Evolutionary conservation across 495 filamentous ascomycete species (phyloP), one percentile per base, ranked within the genome.

Genomic region (Symbiotaphrina buchneri): DNA sequence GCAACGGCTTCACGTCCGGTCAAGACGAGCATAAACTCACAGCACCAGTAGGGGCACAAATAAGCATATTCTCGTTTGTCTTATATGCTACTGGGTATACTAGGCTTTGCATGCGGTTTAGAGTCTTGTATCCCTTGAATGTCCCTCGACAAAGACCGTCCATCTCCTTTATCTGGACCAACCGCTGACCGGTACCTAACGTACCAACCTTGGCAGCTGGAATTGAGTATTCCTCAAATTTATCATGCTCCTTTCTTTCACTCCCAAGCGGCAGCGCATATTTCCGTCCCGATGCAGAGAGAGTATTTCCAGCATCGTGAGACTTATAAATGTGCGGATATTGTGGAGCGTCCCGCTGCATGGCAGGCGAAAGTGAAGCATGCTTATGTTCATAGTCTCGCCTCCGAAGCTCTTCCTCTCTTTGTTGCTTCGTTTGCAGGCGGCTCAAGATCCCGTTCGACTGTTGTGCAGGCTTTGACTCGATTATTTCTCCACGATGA

Each of bases 51-150:
- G 87, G 87, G 8, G 87, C 87, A 52, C 87, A 99, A 32, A 99
- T 87, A 20, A 99, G 63, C 84, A 99, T 93, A 46, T 99, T 99
- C 51, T 95, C 87, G 45, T 65, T 92, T 4, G 79, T 91, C 44
- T 74, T 74, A 52, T 99, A 99, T 2, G 85, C 87, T 3, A 99
- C 82, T 3, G 84, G 81, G 47, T 91, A 92, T 3, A 94, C 75
- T 30, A 99, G 51, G 41, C 83, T 94, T 53, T 99, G 87, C 87
- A 99, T 99, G 15, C 87, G 71, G 43, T 99, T 99, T 30, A 99
- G 58, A 1, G 73, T 49, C 50, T 83, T 85, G 52, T 99, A 99
- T 0, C 81, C 84, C 41, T 74, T 78, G 52, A 99, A 99, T 1
- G 90, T 95, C n/a, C 63, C 64, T 37, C 66, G 61, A 46, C 85